Evolutionary conservation across 768 basidiomycete genomes (phyloP).

Genomic region (Multifurca ochricompacta): DNA sequence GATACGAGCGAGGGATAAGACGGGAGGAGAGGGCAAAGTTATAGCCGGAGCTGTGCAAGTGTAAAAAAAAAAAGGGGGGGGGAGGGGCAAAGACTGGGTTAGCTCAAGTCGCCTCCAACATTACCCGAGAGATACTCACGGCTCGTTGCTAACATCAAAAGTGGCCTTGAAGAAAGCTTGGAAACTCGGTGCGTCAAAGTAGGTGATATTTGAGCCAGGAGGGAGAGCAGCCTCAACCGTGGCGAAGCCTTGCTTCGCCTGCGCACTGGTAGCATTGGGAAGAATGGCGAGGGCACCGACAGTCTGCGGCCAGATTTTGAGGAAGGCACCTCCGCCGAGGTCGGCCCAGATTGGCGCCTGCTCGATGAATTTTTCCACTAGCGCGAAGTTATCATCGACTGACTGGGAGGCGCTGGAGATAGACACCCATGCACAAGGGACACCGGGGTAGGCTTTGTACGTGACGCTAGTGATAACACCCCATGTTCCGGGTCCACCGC

Average conservation of each 20-base stretch:
- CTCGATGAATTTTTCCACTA: not conserved
- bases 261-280: not conserved
- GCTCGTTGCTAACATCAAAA: not conserved
- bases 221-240: not conserved
- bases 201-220: not conserved
- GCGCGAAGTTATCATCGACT: not conserved
- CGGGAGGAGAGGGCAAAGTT: not conserved
- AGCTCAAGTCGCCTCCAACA: not conserved
- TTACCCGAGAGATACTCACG: not conserved
- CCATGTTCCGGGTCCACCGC: conserved; percentile 12
- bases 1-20: not conserved
- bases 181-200: not conserved
- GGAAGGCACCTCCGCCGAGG: not conserved
- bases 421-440: not conserved
- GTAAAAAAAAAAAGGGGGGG: too few species aligned
- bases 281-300: not conserved
- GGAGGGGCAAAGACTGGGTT: not conserved
- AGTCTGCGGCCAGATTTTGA: not conserved
- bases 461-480: conserved; percentile 12
- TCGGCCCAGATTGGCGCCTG: not conserved
- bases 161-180: not conserved
- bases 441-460: conserved; percentile 13
- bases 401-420: not conserved
- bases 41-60: not conserved
- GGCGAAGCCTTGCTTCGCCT: too few species aligned